Base-by-base conservation (phyloP, 371 early-diverging fungal species). In the Actinomucor elegans region DNA sequence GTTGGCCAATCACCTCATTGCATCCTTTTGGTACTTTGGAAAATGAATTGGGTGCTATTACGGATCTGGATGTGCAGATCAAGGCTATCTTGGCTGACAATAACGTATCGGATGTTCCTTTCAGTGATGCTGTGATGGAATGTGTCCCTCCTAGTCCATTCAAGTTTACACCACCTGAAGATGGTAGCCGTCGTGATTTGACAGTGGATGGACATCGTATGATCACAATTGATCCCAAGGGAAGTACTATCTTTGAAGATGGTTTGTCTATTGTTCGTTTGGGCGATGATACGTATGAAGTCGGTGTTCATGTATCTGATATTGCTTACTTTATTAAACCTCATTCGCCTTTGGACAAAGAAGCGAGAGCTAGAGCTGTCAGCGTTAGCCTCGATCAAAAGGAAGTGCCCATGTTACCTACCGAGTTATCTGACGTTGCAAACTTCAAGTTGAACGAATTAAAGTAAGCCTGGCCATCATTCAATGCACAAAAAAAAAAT, bases 301-400 rank as follows among this genome's bases (percentile, higher is more conserved):
- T 97, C 29, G 97, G 96, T 51, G 94, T 96, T 12, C 98, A 99
- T 66, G 96, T 99, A 64, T 96, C 98, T 52, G 99, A 99, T 71
- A 98, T 98, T 11, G 86, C 94, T 7, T 86, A 94, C 69, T 99
- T 97, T 81, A 96, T 99, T 38, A 80, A 83, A 61, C 84, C 87
- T 18, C 85, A 84, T 53, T 88, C 93, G 10, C 83, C 87, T 2
- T 69, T 99, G 75, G 99, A 99, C 69, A 79, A 83, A 49, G 97
- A 97, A 61, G 99, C 99, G 3, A 78, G 81, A 33, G 74, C 90
- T 4, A 83, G 99, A 58, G 91, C 93, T 5, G 99, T 98, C 4
- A 92, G 96, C n/a, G 94, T 97, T n/a, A 95, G 97, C 67, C 72
- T 99, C 26, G 87, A 91, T 20, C 89, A 93, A 46, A 82, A 87